Conservation (phyloP, 768 basidiomycete genomes). For the Trametes elegans region DNA sequence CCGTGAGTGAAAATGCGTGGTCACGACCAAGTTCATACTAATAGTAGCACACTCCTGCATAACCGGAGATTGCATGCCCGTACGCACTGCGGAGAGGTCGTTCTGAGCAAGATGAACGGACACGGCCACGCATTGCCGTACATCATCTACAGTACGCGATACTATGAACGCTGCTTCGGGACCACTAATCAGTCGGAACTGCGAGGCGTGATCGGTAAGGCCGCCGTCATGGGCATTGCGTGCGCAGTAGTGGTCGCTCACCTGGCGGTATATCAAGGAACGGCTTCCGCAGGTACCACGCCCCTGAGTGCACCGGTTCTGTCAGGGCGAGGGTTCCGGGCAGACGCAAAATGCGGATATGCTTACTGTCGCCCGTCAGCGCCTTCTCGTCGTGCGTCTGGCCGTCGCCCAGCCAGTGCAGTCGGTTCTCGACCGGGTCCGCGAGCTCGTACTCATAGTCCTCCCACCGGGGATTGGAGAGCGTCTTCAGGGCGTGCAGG, state of each 20-base stretch:
- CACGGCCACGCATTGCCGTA: no score
- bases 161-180: no score
- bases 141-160: no score
- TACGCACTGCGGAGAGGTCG: no score
- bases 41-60: no score
- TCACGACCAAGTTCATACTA: no score
- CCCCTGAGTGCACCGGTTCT: not conserved
- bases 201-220: not conserved
- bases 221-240: not conserved
- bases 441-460: slow-evolving; percentile 53
- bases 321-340: not conserved
- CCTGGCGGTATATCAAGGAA: slow-evolving; percentile 20
- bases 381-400: slow-evolving; percentile 49
- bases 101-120: no score
- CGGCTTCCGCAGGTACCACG: slow-evolving; percentile 23
- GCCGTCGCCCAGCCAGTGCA: slow-evolving; percentile 61
- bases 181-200: not conserved
- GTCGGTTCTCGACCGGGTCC: slow-evolving; percentile 43
- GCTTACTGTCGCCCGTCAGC: slow-evolving; percentile 30
- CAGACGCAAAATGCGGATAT: not conserved
- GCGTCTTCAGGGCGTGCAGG: slow-evolving; percentile 44
- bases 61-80: no score
- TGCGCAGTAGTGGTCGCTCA: not conserved
- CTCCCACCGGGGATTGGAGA: slow-evolving; percentile 59
- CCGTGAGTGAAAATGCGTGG: no score